These are phyloP conservation scores for Zoysia pacifica DNA, from an alignment of 176 grass and related monocot genomes.

Conservation along the genomic window DNA sequence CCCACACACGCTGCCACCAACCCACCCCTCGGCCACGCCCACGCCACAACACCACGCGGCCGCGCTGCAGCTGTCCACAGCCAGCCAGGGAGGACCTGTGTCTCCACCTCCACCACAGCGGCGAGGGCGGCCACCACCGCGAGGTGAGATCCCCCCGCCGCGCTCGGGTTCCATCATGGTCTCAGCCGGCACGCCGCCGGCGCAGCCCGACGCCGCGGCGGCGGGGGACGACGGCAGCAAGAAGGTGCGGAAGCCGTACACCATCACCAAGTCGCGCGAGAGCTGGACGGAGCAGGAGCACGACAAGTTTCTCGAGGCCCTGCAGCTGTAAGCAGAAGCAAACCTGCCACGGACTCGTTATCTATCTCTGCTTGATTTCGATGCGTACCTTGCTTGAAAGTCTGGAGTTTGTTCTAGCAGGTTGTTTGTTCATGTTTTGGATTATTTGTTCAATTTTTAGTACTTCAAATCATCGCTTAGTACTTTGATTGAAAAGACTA, in stretches of 20 bases:
- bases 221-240: slow-evolving; percentile 67
- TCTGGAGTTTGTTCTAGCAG: neutral
- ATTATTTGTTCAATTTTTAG: slow-evolving; percentile 1
- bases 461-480: neutral
- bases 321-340: slow-evolving; percentile 71
- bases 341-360: neutral
- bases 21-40: slow-evolving; percentile 16
- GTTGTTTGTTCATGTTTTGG: slow-evolving; percentile 4
- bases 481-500: neutral
- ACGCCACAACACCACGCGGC: slow-evolving; percentile 31
- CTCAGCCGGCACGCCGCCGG: slow-evolving; percentile 39
- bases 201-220: slow-evolving; percentile 21
- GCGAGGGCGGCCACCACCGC: slow-evolving; percentile 12
- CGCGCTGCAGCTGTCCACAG: slow-evolving; percentile 28
- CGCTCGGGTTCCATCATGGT: slow-evolving; percentile 33
- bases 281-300: slow-evolving; percentile 97
- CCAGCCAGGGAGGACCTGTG: neutral
- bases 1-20: slow-evolving; percentile 37
- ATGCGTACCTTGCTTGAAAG: slow-evolving; percentile 5
- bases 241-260: slow-evolving; percentile 90
- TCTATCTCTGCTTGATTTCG: neutral
- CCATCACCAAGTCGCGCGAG: slow-evolving; percentile 88
- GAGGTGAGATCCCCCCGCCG: slow-evolving; percentile 6
- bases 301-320: slow-evolving; percentile 89
- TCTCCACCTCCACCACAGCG: neutral